Evolutionary conservation across 2,329 filamentous ascomycete genomes (phyloP).

Genomic region (Biscogniauxia sp.): DNA sequence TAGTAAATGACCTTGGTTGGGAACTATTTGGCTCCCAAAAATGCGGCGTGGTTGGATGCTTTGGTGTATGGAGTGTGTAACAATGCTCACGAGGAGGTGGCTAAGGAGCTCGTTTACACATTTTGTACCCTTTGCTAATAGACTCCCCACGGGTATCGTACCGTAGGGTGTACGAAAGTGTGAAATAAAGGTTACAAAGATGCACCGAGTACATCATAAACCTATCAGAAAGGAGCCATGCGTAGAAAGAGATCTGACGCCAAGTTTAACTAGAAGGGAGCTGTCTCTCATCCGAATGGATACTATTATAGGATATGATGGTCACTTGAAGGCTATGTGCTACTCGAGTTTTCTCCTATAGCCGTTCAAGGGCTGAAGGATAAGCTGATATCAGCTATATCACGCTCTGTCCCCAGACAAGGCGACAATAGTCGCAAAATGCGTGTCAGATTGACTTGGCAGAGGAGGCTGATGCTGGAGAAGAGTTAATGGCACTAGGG

Average conservation of each 20-base stretch:
- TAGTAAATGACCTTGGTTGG: background rate
- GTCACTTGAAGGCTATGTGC: background rate
- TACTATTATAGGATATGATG: background rate
- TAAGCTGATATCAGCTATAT: conserved; percentile 4
- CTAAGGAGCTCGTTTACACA: background rate
- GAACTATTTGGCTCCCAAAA: background rate
- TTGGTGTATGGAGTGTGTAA: background rate
- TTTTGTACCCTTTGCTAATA: background rate
- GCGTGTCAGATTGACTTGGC: background rate
- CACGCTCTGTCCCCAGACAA: background rate
- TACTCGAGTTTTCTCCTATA: background rate
- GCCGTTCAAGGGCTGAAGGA: background rate
- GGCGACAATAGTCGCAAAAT: background rate
- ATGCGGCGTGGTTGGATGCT: background rate
- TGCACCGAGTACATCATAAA: background rate
- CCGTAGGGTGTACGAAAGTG: background rate
- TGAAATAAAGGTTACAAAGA: background rate
- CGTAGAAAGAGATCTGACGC: background rate
- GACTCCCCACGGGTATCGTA: background rate
- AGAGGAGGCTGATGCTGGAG: background rate
- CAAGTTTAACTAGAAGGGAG: background rate
- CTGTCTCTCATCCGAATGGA: background rate
- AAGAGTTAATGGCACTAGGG: background rate
- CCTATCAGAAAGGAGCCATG: background rate
- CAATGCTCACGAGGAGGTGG: background rate